Percentiles rank a stretch among this genome's conserved stretches.
Evolutionary conservation across 2,329 filamentous ascomycete genomes (phyloP).

Genomic region (Rasamsonia emersonii): DNA sequence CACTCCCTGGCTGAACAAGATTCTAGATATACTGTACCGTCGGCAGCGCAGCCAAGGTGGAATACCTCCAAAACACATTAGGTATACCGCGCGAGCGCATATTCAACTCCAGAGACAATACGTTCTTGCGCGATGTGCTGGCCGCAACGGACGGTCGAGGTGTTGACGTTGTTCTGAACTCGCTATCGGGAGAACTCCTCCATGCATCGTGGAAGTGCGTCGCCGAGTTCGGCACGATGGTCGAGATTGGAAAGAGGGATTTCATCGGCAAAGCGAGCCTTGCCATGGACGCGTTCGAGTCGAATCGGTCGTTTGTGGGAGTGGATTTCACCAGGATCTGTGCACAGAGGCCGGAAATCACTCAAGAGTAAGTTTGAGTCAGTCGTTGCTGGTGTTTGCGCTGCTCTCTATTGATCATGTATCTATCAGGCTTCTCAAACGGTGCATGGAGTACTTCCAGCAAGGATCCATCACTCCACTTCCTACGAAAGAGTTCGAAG

Average conservation of each 20-base stretch:
- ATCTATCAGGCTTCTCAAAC: slow-evolving; percentile 1
- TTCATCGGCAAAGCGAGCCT: slow-evolving; percentile 11
- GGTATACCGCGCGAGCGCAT: slow-evolving; percentile 21
- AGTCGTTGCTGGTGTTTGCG: too few relatives aligned
- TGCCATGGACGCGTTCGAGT: slow-evolving; percentile 18
- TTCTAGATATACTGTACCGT: slow-evolving; percentile 3
- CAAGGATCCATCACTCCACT: slow-evolving; percentile 7
- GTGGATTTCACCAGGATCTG: slow-evolving; percentile 12
- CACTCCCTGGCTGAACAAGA: neutral
- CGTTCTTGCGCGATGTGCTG: slow-evolving; percentile 17
- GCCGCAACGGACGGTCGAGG: slow-evolving; percentile 19
- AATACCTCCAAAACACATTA: slow-evolving; percentile 1
- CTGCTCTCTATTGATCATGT: neutral
- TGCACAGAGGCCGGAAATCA: slow-evolving; percentile 6
- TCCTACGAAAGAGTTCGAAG: slow-evolving; percentile 8
- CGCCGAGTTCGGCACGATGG: slow-evolving; percentile 17
- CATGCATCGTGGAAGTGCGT: slow-evolving; percentile 18
- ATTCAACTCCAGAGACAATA: slow-evolving; percentile 18
- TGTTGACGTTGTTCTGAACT: slow-evolving; percentile 25
- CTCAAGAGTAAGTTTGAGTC: slow-evolving; percentile 1
- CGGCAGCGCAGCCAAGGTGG: slow-evolving; percentile 1
- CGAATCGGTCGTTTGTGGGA: slow-evolving; percentile 12
- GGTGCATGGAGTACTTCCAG: slow-evolving; percentile 1
- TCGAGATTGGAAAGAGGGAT: slow-evolving; percentile 24
- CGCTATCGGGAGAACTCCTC: slow-evolving; percentile 12